These are phyloP conservation scores for Globisporangium emineosum DNA, from an alignment of 352 stramenopile genomes.

Conservation along the genomic window DNA sequence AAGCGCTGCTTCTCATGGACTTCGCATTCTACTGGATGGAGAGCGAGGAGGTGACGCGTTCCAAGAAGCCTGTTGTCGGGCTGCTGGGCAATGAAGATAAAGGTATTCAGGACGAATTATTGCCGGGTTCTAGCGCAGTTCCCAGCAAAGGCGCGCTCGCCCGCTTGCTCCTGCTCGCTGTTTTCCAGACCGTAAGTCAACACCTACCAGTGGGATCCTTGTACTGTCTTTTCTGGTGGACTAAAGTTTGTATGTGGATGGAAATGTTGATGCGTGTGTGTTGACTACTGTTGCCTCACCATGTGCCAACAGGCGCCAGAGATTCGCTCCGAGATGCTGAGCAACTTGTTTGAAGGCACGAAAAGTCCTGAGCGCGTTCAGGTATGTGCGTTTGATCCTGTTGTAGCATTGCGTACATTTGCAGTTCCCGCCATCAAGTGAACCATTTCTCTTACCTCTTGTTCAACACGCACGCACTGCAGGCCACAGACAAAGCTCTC, in stretches of 20 bases:
- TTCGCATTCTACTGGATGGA: conserved; percentile 64
- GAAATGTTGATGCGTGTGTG: too few species aligned
- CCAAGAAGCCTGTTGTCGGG: neutral
- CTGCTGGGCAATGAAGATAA: neutral
- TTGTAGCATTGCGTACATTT: neutral
- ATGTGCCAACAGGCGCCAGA: conserved; percentile 35
- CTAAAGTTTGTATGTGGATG: too few species aligned
- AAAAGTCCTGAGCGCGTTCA: conserved; percentile 11
- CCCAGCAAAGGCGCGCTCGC: conserved; percentile 9
- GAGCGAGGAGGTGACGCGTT: neutral
- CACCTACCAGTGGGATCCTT: neutral
- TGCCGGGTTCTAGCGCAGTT: neutral
- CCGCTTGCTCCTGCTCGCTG: conserved; percentile 17
- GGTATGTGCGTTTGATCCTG: conserved; percentile 1
- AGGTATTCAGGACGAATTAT: neutral
- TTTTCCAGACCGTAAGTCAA: conserved; percentile 18
- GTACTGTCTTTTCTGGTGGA: neutral
- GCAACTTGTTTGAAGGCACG: conserved; percentile 37
- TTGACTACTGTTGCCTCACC: neutral
- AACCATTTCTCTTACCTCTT: neutral
- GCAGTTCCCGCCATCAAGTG: neutral
- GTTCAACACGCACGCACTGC: neutral
- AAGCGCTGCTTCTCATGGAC: conserved; percentile 73
- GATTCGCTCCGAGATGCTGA: conserved; percentile 47
- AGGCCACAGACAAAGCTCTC: conserved; percentile 19